Evolutionary conservation across 352 stramenopile genomes (phyloP).

Genomic region (Pythium biforme): DNA sequence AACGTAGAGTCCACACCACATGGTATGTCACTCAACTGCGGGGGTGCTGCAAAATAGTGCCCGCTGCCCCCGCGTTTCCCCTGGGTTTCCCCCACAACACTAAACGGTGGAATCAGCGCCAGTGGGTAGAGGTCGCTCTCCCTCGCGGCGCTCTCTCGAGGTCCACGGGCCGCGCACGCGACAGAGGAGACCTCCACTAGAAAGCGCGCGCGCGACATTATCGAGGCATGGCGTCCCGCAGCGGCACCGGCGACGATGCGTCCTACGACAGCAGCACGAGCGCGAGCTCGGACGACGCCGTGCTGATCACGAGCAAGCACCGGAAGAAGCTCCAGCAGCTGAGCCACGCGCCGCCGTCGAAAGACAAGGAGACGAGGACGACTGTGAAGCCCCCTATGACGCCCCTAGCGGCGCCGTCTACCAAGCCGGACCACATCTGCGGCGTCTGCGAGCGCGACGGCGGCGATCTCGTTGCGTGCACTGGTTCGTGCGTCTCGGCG

Average conservation of each 20-base stretch:
- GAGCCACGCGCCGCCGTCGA: too few relatives aligned
- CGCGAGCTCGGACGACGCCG: slow-evolving; percentile 65
- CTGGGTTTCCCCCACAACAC: too few relatives aligned
- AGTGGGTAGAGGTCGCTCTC: too few relatives aligned
- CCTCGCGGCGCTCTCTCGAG: too few relatives aligned
- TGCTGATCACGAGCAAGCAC: slow-evolving; percentile 71
- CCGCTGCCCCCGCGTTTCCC: neutral
- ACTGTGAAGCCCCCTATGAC: too few relatives aligned
- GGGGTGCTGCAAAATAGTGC: neutral
- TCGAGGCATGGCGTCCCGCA: slow-evolving; percentile 23
- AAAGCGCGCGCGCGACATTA: too few relatives aligned
- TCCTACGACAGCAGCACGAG: slow-evolving; percentile 51
- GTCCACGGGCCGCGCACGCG: too few relatives aligned
- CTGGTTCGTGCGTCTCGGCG: slow-evolving; percentile 68
- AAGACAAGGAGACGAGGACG: neutral
- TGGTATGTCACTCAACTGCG: neutral
- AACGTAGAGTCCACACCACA: too few relatives aligned
- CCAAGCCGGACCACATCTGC: slow-evolving; percentile 61
- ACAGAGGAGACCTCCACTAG: too few relatives aligned
- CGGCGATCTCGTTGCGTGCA: slow-evolving; percentile 46
- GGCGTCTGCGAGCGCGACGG: slow-evolving; percentile 64
- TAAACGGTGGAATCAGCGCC: too few relatives aligned
- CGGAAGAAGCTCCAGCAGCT: slow-evolving; percentile 63
- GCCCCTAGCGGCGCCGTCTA: too few relatives aligned
- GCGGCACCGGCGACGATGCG: neutral